A percentile compares a stretch with the other conserved stretches of the same genome.
phyloP scores from a whole-genome alignment of 108 stramenopile genomes.

The Conticribra weissflogii region DNA sequence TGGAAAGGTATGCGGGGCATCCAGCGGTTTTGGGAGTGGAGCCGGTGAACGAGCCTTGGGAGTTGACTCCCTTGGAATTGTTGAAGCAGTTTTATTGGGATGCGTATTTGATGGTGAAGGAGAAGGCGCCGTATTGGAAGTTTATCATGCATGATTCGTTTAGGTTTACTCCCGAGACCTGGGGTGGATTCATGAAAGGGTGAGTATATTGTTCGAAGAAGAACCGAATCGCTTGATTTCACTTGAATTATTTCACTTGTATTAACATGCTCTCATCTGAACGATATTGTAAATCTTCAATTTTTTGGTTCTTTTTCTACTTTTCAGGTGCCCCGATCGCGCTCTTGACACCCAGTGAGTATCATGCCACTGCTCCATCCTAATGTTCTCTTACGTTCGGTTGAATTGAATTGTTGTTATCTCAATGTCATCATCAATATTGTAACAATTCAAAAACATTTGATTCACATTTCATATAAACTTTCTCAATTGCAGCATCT shows the following conservation, averaged over 20 bases:
- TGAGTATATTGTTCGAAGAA: slow-evolving; percentile 30
- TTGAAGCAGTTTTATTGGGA: slow-evolving; percentile 93
- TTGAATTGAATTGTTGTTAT: no score
- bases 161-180: slow-evolving; percentile 81
- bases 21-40: slow-evolving; percentile 90
- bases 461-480: neutral
- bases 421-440: no score
- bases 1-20: slow-evolving; percentile 74
- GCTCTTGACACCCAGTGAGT: slow-evolving; percentile 84
- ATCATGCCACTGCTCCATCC: neutral
- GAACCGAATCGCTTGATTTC: slow-evolving; percentile 3
- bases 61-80: slow-evolving; percentile 83
- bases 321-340: slow-evolving; percentile 74
- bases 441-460: neutral
- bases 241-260: slow-evolving; percentile 1
- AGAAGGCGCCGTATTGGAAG: slow-evolving; percentile 90
- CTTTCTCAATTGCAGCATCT: slow-evolving; percentile 48
- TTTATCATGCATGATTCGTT: slow-evolving; percentile 96
- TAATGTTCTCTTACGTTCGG: no score
- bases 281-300: no score
- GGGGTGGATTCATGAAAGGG: slow-evolving; percentile 93
- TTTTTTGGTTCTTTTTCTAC: neutral
- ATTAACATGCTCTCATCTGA: no score
- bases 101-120: slow-evolving; percentile 88
- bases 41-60: slow-evolving; percentile 96